Conservation (phyloP, 192 early-diverging fungal genomes). For the Coemansia sp. region DNA sequence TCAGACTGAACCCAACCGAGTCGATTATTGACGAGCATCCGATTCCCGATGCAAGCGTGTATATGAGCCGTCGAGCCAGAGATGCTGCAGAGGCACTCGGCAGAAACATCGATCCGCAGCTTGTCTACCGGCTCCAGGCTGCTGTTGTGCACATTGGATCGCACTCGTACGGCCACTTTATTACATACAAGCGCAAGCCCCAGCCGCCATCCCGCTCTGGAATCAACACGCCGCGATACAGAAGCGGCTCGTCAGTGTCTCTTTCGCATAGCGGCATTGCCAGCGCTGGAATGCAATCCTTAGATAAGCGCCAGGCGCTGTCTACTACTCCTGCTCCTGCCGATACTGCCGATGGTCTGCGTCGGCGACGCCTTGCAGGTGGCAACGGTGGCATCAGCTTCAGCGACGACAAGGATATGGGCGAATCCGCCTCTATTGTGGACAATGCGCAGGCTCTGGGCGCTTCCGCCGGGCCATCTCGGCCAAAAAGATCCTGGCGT, state of each 20-base stretch:
- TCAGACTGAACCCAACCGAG: constrained; percentile 57
- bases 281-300: constrained; percentile 5
- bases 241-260: constrained; percentile 33
- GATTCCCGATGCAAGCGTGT: neutral
- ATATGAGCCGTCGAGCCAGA: constrained; percentile 23
- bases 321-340: constrained; percentile 12
- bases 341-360: constrained; percentile 27
- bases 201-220: constrained; percentile 41
- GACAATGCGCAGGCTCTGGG: constrained; percentile 11
- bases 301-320: constrained; percentile 30
- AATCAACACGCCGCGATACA: constrained; percentile 49
- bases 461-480: constrained; percentile 10
- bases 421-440: constrained; percentile 21
- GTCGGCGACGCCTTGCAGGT: constrained; percentile 42
- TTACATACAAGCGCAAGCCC: constrained; percentile 75
- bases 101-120: constrained; percentile 25
- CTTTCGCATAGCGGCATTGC: constrained; percentile 12
- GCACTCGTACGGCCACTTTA: constrained; percentile 93
- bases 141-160: constrained; percentile 89
- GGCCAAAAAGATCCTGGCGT: constrained; percentile 48
- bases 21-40: constrained; percentile 54
- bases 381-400: constrained; percentile 15
- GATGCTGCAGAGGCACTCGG: constrained; percentile 44
- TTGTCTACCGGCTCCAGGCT: constrained; percentile 74
- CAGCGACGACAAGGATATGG: constrained; percentile 5